Evolutionary conservation across 2,329 filamentous ascomycete species (phyloP).

Genomic region (Ophiobolus disseminans): DNA sequence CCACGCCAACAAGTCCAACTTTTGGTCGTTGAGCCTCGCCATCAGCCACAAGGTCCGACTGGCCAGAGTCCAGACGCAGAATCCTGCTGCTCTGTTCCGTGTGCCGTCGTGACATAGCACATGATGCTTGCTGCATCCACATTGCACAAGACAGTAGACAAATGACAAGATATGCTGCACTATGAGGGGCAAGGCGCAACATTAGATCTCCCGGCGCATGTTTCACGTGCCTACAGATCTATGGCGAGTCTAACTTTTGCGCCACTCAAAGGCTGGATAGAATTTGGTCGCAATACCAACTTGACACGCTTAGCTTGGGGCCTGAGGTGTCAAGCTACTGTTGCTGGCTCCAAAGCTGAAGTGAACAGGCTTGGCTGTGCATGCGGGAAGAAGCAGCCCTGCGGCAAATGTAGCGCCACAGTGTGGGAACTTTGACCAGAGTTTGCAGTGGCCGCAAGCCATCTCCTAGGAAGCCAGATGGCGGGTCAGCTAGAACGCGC

Average conservation of each 20-base stretch:
- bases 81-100: slow-evolving; percentile 8
- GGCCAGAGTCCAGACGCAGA: slow-evolving; percentile 28
- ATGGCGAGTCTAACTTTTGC: neutral
- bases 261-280: neutral
- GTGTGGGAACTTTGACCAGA: slow-evolving; percentile 42
- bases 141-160: neutral
- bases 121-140: neutral
- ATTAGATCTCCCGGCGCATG: neutral
- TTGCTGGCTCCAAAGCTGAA: slow-evolving; percentile 29
- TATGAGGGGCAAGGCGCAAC: neutral
- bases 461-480: slow-evolving; percentile 45
- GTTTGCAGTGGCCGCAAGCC: slow-evolving; percentile 36
- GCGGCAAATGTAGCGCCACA: slow-evolving; percentile 45
- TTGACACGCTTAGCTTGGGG: slow-evolving; percentile 21
- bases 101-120: slow-evolving; percentile 4
- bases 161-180: neutral
- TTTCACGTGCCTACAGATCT: neutral
- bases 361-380: slow-evolving; percentile 31
- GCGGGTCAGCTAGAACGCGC: slow-evolving; percentile 40
- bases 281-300: slow-evolving; percentile 15
- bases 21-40: slow-evolving; percentile 33
- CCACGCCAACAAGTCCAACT: slow-evolving; percentile 25
- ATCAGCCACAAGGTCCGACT: slow-evolving; percentile 33
- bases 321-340: slow-evolving; percentile 29
- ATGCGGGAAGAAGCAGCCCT: slow-evolving; percentile 41